Conservation (phyloP, 1,284 basidiomycete species). For the Ceratobasidium sp. region DNA sequence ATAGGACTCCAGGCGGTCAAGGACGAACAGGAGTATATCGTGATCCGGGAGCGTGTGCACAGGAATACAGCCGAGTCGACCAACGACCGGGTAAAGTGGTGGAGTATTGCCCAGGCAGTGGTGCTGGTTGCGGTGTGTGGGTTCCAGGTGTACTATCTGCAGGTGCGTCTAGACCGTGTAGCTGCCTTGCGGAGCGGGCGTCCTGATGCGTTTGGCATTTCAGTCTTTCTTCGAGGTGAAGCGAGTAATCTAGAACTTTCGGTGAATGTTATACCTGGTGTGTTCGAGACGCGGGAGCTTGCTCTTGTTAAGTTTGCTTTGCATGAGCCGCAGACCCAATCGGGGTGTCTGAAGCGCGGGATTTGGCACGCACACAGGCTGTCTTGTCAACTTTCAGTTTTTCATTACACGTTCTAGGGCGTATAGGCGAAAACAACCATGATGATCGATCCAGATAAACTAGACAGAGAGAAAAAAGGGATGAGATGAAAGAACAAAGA, state of each 20-base stretch:
- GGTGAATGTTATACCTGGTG: not conserved
- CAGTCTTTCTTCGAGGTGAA: slow-evolving; percentile 95
- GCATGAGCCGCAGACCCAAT: not conserved
- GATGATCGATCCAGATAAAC: not conserved
- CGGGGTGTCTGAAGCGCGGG: not conserved
- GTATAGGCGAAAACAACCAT: not conserved
- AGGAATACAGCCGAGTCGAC: slow-evolving; percentile 94
- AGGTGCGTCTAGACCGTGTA: slow-evolving; percentile 61
- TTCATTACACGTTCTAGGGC: slow-evolving; percentile 22
- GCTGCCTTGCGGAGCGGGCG: not conserved
- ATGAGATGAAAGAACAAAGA: slow-evolving; percentile 6
- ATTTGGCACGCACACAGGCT: not conserved
- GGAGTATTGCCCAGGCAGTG: slow-evolving; percentile 90
- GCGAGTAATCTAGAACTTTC: slow-evolving; percentile 73
- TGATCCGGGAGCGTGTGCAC: slow-evolving; percentile 91
- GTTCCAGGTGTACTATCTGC: slow-evolving; percentile 98
- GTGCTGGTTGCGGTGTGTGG: slow-evolving; percentile 88
- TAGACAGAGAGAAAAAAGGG: slow-evolving; percentile 1
- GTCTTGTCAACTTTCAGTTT: not conserved
- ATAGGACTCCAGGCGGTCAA: slow-evolving; percentile 89
- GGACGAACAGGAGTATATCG: slow-evolving; percentile 99
- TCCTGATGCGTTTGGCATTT: not conserved
- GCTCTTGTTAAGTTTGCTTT: not conserved
- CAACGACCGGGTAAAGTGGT: slow-evolving; percentile 98
- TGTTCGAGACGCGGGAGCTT: not conserved